A percentile compares a stretch with the other conserved stretches of the same genome.
These are phyloP conservation scores for Yamadazyma kitorensis DNA, from an alignment of 805 yeast species.

Conservation along the genomic window DNA sequence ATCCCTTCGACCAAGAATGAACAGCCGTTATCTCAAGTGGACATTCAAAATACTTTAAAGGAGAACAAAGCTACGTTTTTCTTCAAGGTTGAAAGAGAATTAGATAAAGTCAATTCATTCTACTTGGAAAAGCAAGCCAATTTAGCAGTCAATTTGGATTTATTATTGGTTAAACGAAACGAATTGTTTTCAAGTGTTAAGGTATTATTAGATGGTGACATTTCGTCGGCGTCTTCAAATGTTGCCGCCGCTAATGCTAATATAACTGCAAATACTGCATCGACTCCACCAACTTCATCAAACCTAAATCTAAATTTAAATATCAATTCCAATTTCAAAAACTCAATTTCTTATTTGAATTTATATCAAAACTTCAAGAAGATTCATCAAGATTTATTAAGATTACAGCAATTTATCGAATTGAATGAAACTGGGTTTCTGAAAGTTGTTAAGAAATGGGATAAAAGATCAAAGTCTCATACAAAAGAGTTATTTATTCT, in stretches of 20 bases:
- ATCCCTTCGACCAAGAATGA: conserved; percentile 26
- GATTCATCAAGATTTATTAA: conserved; percentile 81
- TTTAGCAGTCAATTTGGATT: conserved; percentile 72
- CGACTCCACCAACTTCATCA: too few relatives aligned
- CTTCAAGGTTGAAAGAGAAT: conserved; percentile 88
- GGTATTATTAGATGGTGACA: conserved; percentile 6
- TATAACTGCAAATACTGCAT: neutral
- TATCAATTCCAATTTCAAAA: conserved; percentile 43
- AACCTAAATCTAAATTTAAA: neutral
- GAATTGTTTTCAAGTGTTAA: conserved; percentile 36
- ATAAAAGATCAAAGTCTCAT: conserved; percentile 90
- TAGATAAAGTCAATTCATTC: conserved; percentile 92
- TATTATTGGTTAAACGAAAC: conserved; percentile 68
- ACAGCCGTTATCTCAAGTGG: conserved; percentile 20
- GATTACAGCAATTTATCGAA: conserved; percentile 91
- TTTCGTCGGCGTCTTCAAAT: conserved; percentile 10
- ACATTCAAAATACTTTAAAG: conserved; percentile 53
- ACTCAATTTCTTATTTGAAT: conserved; percentile 76
- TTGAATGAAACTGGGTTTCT: conserved; percentile 94
- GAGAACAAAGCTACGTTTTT: conserved; percentile 89
- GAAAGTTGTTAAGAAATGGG: conserved; percentile 97
- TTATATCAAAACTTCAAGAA: conserved; percentile 86
- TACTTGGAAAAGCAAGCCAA: conserved; percentile 90
- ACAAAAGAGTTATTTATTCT: conserved; percentile 89
- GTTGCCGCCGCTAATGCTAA: too few relatives aligned